These are phyloP conservation scores for Iris pallida DNA, from an alignment of 116 monocot genomes.

Conservation along the genomic window DNA sequence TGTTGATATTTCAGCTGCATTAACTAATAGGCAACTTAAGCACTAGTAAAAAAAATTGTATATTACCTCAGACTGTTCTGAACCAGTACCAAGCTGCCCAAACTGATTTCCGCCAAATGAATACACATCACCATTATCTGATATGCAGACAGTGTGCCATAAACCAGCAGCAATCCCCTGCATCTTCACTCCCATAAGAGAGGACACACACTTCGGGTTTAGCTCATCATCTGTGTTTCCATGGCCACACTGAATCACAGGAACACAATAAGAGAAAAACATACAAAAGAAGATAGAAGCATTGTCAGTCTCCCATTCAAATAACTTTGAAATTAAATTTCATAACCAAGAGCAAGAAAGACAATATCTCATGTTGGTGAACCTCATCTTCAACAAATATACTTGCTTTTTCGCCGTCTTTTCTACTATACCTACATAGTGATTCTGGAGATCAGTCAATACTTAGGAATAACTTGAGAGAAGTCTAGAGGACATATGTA, in stretches of 20 bases:
- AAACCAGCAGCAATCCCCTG: constrained; percentile 74
- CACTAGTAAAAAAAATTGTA: background rate
- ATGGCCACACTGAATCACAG: constrained; percentile 79
- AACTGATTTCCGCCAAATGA: constrained; percentile 98
- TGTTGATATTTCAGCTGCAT: too few species aligned
- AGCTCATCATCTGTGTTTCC: constrained; percentile 89
- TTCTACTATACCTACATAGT: constrained; percentile 66
- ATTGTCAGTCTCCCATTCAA: constrained; percentile 16
- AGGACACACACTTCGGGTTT: constrained; percentile 81
- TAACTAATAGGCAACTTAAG: too few species aligned
- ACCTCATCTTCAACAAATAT: constrained; percentile 67
- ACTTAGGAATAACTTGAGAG: constrained; percentile 16
- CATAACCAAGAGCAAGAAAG: constrained; percentile 18
- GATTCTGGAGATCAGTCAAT: constrained; percentile 55
- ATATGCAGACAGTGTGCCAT: constrained; percentile 94
- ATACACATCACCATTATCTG: constrained; percentile 80
- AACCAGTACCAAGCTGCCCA: constrained; percentile 89
- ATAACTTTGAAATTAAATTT: constrained; percentile 9
- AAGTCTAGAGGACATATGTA: constrained; percentile 1
- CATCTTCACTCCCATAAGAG: constrained; percentile 72
- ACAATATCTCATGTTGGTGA: constrained; percentile 31
- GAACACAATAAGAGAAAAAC: constrained; percentile 3
- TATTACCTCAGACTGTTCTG: constrained; percentile 78
- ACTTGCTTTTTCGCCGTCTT: constrained; percentile 68
- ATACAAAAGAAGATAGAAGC: constrained; percentile 25